These are phyloP conservation scores for Setomelanomma holmii DNA, from an alignment of 2,329 filamentous ascomycete genomes.

Conservation along the genomic window DNA sequence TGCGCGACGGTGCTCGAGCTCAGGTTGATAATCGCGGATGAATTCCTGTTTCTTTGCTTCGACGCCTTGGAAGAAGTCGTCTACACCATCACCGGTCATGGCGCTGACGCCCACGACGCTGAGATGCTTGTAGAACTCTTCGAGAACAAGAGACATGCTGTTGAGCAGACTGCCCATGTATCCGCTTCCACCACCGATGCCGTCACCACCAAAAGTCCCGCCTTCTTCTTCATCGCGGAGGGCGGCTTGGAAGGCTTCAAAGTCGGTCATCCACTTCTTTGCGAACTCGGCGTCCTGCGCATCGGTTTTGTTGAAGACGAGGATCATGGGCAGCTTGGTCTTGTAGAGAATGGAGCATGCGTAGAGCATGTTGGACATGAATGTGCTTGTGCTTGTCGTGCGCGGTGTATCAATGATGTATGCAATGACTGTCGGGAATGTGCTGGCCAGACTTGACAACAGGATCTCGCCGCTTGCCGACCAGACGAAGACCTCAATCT, in stretches of 20 bases:
- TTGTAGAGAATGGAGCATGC: conserved; percentile 99
- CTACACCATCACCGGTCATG: conserved; percentile 88
- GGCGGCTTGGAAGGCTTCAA: conserved; percentile 91
- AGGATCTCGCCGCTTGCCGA: conserved; percentile 93
- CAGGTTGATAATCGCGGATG: conserved; percentile 86
- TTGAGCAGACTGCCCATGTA: conserved; percentile 97
- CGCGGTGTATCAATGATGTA: conserved; percentile 98
- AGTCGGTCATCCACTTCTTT: conserved; percentile 99
- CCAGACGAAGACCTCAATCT: conserved; percentile 99
- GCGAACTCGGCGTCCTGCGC: conserved; percentile 90
- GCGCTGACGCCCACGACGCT: conserved; percentile 92
- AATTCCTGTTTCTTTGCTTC: conserved; percentile 89
- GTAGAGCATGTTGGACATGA: conserved; percentile 99
- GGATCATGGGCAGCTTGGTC: conserved; percentile 96
- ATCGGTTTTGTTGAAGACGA: conserved; percentile 99
- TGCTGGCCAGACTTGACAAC: conserved; percentile 88
- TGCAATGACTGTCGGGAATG: conserved; percentile 95
- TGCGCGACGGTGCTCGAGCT: conserved; percentile 78
- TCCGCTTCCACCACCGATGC: conserved; percentile 74
- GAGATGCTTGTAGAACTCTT: conserved; percentile 95
- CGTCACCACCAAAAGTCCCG: conserved; percentile 79
- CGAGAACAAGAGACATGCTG: conserved; percentile 96
- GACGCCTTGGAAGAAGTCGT: conserved; percentile 92
- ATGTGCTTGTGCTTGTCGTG: conserved; percentile 90
- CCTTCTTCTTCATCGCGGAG: conserved; percentile 79